A percentile compares a stretch with the other conserved stretches of the same genome.
Conservation (phyloP, 495 filamentous ascomycete genomes). For the Penicillium malachiteum region DNA sequence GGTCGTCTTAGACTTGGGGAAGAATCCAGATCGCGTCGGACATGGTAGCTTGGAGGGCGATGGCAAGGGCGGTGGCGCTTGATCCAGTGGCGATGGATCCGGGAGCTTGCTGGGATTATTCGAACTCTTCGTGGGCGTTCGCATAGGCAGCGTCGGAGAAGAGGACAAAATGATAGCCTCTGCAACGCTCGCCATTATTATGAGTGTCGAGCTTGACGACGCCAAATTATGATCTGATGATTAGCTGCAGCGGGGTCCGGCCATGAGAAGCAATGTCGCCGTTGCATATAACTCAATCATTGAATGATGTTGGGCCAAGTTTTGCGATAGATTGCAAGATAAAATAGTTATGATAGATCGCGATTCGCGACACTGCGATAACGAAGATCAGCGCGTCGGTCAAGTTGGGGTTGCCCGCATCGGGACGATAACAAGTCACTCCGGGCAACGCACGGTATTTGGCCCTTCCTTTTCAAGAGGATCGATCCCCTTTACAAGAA, state of each 20-base stretch:
- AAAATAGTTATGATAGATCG: not conserved
- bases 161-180: constrained; percentile 44
- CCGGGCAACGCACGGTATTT: constrained; percentile 39
- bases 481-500: too few relatives aligned
- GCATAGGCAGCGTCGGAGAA: constrained; percentile 32
- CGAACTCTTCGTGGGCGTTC: constrained; percentile 15
- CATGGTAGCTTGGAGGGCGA: constrained; percentile 38
- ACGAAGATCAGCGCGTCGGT: constrained; percentile 29
- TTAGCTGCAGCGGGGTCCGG: not conserved
- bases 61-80: constrained; percentile 31
- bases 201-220: not conserved
- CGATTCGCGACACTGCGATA: constrained; percentile 6
- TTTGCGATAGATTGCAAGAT: too few relatives aligned
- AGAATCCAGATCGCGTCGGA: constrained; percentile 32
- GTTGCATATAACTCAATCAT: not conserved
- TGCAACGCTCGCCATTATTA: constrained; percentile 31
- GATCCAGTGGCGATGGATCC: constrained; percentile 15
- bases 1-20: constrained; percentile 13
- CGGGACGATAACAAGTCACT: constrained; percentile 27
- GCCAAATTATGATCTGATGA: not conserved
- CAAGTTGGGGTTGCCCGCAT: constrained; percentile 38
- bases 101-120: constrained; percentile 13
- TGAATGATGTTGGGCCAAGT: not conserved
- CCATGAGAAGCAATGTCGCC: too few relatives aligned
- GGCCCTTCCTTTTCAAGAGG: not conserved